Percentiles rank a stretch among this genome's conserved stretches.
These are phyloP conservation scores for Fraxinus ornus DNA, from an alignment of 305 asterid species.

Conservation along the genomic window DNA sequence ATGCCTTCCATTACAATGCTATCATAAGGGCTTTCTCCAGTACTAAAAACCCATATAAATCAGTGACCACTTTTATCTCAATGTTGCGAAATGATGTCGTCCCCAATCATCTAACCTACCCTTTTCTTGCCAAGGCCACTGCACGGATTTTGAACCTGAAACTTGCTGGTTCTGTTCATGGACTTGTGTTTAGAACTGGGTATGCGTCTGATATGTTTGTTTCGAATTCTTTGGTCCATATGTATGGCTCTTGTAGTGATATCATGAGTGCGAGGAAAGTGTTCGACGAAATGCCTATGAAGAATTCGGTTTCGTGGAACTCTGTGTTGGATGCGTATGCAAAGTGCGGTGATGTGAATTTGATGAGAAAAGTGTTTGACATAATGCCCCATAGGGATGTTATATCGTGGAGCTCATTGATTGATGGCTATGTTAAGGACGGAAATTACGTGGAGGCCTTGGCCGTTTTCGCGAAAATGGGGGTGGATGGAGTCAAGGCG, in stretches of 20 bases:
- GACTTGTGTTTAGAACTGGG: slow-evolving; percentile 47
- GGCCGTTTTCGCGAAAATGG: slow-evolving; percentile 52
- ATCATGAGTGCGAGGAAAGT: slow-evolving; percentile 46
- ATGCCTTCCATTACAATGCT: slow-evolving; percentile 50
- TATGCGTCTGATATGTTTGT: slow-evolving; percentile 46
- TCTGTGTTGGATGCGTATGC: slow-evolving; percentile 76
- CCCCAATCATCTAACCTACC: slow-evolving; percentile 67
- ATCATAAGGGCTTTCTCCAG: slow-evolving; percentile 63
- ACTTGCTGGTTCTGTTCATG: slow-evolving; percentile 56
- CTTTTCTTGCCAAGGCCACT: slow-evolving; percentile 70
- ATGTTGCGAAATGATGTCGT: slow-evolving; percentile 50
- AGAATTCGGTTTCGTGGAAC: slow-evolving; percentile 76
- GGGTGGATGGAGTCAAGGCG: slow-evolving; percentile 37
- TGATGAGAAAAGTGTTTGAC: slow-evolving; percentile 64
- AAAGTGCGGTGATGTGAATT: slow-evolving; percentile 57
- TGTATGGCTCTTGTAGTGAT: slow-evolving; percentile 62
- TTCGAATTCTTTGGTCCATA: slow-evolving; percentile 70
- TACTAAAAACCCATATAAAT: slow-evolving; percentile 49
- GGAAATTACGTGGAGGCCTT: slow-evolving; percentile 54
- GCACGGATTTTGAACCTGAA: slow-evolving; percentile 47
- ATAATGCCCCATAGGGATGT: slow-evolving; percentile 64
- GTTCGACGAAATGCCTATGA: slow-evolving; percentile 66
- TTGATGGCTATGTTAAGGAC: slow-evolving; percentile 81
- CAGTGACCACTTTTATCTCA: slow-evolving; percentile 38
- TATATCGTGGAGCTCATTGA: slow-evolving; percentile 84